phyloP scores from a whole-genome alignment of 2,329 filamentous ascomycete species.

The Monosporascus sp. region DNA sequence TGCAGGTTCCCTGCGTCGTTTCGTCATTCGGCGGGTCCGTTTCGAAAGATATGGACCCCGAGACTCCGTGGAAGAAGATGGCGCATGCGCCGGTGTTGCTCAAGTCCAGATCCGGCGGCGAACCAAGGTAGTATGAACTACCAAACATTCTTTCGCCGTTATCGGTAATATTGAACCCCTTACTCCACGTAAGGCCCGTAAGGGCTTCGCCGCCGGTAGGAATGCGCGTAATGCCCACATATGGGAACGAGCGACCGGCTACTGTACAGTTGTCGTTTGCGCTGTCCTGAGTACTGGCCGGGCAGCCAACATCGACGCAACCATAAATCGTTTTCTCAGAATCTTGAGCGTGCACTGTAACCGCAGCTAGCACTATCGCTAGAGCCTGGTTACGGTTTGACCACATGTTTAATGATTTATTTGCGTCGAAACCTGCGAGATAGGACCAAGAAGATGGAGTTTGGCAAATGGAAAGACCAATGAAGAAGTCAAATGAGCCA shows the following conservation, averaged over 20 bases:
- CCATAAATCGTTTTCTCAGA: constrained; percentile 18
- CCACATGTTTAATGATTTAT: neutral
- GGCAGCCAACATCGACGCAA: constrained; percentile 18
- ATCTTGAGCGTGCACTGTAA: constrained; percentile 7
- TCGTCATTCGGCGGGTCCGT: neutral
- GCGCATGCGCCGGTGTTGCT: constrained; percentile 13
- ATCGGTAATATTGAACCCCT: constrained; percentile 13
- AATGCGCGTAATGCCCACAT: constrained; percentile 13
- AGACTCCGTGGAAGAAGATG: constrained; percentile 14
- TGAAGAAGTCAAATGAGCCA: too few species aligned
- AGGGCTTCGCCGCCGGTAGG: constrained; percentile 6
- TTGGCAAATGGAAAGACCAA: too few species aligned
- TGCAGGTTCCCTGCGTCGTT: constrained; percentile 14
- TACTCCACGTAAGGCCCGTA: constrained; percentile 16
- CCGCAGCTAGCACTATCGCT: neutral
- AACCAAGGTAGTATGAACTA: constrained; percentile 16
- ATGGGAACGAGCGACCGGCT: constrained; percentile 12
- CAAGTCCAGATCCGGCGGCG: constrained; percentile 8
- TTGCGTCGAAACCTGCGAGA: neutral
- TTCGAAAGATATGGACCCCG: constrained; percentile 6
- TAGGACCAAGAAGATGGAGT: too few species aligned
- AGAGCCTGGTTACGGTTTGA: neutral
- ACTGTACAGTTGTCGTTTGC: constrained; percentile 18
- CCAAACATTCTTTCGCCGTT: constrained; percentile 4
- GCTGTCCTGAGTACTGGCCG: constrained; percentile 3